phyloP scores from a whole-genome alignment of 805 yeast species.

The Candida hungchunana region DNA sequence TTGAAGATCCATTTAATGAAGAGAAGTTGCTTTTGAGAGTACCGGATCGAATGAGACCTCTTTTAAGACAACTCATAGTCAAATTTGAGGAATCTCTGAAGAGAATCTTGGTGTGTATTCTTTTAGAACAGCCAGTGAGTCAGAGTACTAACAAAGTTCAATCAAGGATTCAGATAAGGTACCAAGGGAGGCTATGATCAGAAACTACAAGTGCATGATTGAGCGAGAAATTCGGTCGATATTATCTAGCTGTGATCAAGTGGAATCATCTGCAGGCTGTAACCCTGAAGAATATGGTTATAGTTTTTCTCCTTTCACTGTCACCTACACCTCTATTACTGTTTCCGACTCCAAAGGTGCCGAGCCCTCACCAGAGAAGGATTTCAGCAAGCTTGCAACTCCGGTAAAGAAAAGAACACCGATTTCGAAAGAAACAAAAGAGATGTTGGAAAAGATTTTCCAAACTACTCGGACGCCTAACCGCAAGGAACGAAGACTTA shows the following conservation, averaged over 20 bases:
- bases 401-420: conserved; percentile 8
- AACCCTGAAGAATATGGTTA: conserved; percentile 1
- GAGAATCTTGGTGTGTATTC: conserved; percentile 5
- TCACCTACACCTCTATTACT: background rate
- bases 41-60: background rate
- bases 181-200: conserved; percentile 1
- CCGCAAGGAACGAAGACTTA: conserved; percentile 26
- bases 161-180: background rate
- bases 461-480: conserved; percentile 26
- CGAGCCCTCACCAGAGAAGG: background rate
- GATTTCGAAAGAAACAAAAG: conserved; percentile 10
- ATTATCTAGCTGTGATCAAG: background rate
- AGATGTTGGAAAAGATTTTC: conserved; percentile 23
- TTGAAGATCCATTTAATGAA: conserved; percentile 5
- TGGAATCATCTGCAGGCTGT: background rate
- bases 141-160: background rate
- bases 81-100: conserved; percentile 7
- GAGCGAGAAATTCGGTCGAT: conserved; percentile 1
- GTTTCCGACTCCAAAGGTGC: too few species aligned
- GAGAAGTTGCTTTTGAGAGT: conserved; percentile 1
- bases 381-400: background rate
- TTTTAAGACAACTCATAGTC: conserved; percentile 1
- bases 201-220: conserved; percentile 1
- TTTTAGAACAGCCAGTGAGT: background rate
- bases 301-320: background rate